Conservation (phyloP, 2,329 filamentous ascomycete species). For the Nemania bipapillata region DNA sequence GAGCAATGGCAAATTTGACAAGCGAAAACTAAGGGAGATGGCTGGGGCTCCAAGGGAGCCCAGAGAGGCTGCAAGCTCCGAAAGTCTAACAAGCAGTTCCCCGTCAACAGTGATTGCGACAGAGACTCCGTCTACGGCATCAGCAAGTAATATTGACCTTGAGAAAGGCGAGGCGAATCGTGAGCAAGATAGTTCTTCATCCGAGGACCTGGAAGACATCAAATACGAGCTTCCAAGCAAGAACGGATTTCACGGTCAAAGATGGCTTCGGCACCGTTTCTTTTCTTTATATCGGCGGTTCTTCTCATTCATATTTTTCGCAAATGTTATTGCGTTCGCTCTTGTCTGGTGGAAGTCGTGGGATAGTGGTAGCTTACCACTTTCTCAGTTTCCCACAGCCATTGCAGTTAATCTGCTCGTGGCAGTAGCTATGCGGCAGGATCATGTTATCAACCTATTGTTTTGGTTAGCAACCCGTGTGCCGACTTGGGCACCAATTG, state of each 20-base stretch:
- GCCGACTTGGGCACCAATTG: constrained; percentile 58
- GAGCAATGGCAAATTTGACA: constrained; percentile 67
- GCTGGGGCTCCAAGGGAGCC: constrained; percentile 42
- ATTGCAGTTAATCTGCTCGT: constrained; percentile 62
- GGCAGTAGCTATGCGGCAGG: constrained; percentile 65
- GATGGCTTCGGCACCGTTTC: constrained; percentile 51
- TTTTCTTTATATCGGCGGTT: constrained; percentile 67
- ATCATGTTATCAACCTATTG: constrained; percentile 63
- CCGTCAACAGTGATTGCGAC: constrained; percentile 19
- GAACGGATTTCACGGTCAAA: constrained; percentile 51
- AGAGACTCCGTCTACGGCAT: constrained; percentile 10
- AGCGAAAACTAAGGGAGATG: constrained; percentile 56
- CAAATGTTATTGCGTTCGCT: constrained; percentile 62
- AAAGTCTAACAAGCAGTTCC: constrained; percentile 37
- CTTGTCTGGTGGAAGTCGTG: constrained; percentile 53
- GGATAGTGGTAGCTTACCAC: constrained; percentile 38
- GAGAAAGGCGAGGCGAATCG: constrained; percentile 46
- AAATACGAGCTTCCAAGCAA: constrained; percentile 53
- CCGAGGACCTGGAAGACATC: constrained; percentile 41
- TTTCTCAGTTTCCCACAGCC: constrained; percentile 52
- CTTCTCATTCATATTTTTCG: constrained; percentile 64
- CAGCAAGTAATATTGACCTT: constrained; percentile 24
- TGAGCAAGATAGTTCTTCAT: constrained; percentile 39
- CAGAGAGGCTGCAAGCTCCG: constrained; percentile 30
- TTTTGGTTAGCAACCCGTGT: constrained; percentile 61